A percentile compares a stretch with the other conserved stretches of the same genome.
phyloP scores from a whole-genome alignment of 2,329 filamentous ascomycete species.

The Cladosporium sp. region DNA sequence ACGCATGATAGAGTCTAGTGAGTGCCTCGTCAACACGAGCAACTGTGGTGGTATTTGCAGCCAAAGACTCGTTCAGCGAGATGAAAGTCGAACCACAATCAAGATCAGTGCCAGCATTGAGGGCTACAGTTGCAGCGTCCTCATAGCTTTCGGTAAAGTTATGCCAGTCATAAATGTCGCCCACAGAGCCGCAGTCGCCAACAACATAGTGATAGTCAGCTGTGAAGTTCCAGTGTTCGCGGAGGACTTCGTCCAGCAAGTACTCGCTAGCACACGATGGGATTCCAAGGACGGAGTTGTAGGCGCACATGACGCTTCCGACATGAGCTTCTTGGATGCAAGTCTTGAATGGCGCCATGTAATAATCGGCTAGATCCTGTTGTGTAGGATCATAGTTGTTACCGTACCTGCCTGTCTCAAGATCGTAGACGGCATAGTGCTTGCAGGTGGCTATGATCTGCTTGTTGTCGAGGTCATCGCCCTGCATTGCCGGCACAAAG shows the following conservation, averaged over 20 bases:
- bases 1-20: constrained; percentile 46
- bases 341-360: constrained; percentile 58
- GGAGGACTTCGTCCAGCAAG: constrained; percentile 55
- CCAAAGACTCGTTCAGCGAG: constrained; percentile 39
- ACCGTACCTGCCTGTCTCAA: constrained; percentile 29
- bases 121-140: constrained; percentile 42
- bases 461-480: constrained; percentile 26
- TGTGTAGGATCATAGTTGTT: constrained; percentile 52
- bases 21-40: constrained; percentile 45
- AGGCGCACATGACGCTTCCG: constrained; percentile 50
- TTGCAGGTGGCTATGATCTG: constrained; percentile 36
- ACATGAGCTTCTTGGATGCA: constrained; percentile 37
- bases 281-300: constrained; percentile 56
- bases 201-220: constrained; percentile 54
- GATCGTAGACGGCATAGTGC: constrained; percentile 30
- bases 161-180: constrained; percentile 51
- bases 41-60: constrained; percentile 38
- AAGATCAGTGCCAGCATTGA: constrained; percentile 49
- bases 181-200: constrained; percentile 58
- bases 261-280: constrained; percentile 58
- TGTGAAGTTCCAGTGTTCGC: constrained; percentile 58
- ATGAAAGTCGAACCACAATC: constrained; percentile 47
- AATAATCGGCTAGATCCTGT: constrained; percentile 60
- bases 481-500: constrained; percentile 25
- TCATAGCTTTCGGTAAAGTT: constrained; percentile 36